A percentile compares a stretch with the other conserved stretches of the same genome.
phyloP scores from a whole-genome alignment of 805 yeast species.

The Pichia rugopelliculosa region DNA sequence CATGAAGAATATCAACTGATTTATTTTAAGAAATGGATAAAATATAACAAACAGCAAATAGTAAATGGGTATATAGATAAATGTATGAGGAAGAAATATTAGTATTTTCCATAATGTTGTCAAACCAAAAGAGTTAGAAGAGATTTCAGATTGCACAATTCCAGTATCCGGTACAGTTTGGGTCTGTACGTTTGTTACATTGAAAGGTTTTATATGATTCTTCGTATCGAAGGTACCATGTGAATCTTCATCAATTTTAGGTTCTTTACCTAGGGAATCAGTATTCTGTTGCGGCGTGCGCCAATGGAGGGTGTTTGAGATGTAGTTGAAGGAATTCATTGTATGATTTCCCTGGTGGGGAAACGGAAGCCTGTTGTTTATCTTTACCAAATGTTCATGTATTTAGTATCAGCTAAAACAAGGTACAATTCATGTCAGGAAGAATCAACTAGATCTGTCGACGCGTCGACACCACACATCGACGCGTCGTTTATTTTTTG shows the following conservation, averaged over 20 bases:
- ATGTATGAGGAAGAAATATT: slow-evolving; percentile 1
- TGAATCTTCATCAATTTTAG: neutral
- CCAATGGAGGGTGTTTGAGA: neutral
- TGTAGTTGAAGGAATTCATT: slow-evolving; percentile 7
- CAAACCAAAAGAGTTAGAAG: neutral
- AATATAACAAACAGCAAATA: neutral
- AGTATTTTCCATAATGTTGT: neutral
- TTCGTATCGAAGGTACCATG: neutral
- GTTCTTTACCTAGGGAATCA: neutral
- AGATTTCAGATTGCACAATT: neutral
- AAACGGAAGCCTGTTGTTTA: too few species aligned
- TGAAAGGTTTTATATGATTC: neutral
- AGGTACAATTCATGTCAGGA: too few species aligned
- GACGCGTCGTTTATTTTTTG: too few species aligned
- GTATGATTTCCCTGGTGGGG: too few species aligned
- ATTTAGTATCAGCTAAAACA: too few species aligned
- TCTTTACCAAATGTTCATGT: too few species aligned
- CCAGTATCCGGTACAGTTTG: neutral
- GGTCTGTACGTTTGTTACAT: neutral
- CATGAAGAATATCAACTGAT: neutral
- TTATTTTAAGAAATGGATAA: slow-evolving; percentile 1
- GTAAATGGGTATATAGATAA: slow-evolving; percentile 4
- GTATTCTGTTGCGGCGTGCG: neutral
- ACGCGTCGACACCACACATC: too few species aligned
- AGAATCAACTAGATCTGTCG: too few species aligned